Evolutionary conservation across 83 land plant genomes (phyloP), one percentile per base, ranked within the genome.

Genomic region (Thuja plicata): DNA sequence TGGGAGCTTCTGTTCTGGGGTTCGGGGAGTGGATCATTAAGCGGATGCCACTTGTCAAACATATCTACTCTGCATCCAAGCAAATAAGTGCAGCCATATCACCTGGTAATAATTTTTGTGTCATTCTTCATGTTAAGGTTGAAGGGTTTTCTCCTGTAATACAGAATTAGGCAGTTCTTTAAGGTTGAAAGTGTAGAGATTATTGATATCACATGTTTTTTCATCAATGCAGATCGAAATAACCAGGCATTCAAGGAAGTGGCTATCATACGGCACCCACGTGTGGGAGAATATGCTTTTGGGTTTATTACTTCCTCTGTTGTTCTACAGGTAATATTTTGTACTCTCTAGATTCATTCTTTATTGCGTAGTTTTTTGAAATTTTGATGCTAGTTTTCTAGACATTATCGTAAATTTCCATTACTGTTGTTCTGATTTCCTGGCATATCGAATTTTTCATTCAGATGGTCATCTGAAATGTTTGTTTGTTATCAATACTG

Each of bases 81-180:
- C 96, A 95, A 89, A 95, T 95, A 55, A 95, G 96, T 93, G 87
- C 96, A 86, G 96, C 96, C 37, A 93, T 95, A 86, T 92, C 94
- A 54, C 95, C 96, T 88, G 96, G 96, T 93, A 76, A 76, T 45
- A 55, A 37, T 74, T 86, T 27, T 41, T 46, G 32, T 32, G 48
- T 12, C 62, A 19, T 88, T 80, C 37, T 79, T 32, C 30, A 24
- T n/a, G 3, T 88, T 48, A 10, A 30, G 87, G 41, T 21, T 24
- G 2, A 66, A 8, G 73, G 1, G 6, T 8, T 66, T 66, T 85
- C 24, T 85, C 35, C 60, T 32, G 30, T 87, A 40, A 34, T 87
- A 62, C 43, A 74, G 24, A 50, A 19, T 3, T 38, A 30, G 32
- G 37, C 21, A 32, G 17, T 12, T 41, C 87, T 16, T 30, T 57